Evolutionary conservation across 1,139 yeast species (phyloP), one percentile per base, ranked within the genome.

Genomic region (Yamadazyma siamensis): DNA sequence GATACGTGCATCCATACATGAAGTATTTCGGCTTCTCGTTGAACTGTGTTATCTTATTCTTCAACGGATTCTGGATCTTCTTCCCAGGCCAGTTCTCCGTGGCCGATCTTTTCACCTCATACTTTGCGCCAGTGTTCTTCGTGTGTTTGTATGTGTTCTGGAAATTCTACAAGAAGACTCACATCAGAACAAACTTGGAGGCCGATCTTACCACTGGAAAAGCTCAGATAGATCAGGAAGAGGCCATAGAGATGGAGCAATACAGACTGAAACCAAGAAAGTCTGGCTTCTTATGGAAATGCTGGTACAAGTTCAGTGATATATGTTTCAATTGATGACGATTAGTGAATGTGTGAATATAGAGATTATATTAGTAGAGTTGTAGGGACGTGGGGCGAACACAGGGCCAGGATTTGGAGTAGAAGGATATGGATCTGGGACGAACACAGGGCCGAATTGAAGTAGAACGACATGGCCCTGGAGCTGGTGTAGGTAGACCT

Each of bases 11-110:
- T 31, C 67, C 66, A 23, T 56, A 47, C 39, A 44, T 58, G 50
- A 50, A 64, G 5, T 61, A 61, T 43, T 56, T 61, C 34, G 68
- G 58, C 5, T 43, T 42, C 11, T 43, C 49, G 23, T 36, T 64
- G 31, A 55, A 49, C 32, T 21, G 41, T 3, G 14, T 54, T 21
- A 57, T 63, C 14, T 46, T 63, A 24, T 44, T 63, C 26, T 64
- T 61, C 50, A 63, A 63, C 35, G 70, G 70, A 5, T 64, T 63
- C 46, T 59, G 66, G 67, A 47, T 63, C 7, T 64, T 65, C 33
- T 63, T 65, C 55, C 69, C 69, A 1, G 63, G 64, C 11, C 47
- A 58, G 27, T 58, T 61, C 29, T 38, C 58, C 2, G 66, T 52
- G 17, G 55, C 65, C 6, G 53, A 61, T 42, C 50, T 63, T 31